Conservation (phyloP, 2,329 filamentous ascomycete genomes). For the Xylaria sp. region DNA sequence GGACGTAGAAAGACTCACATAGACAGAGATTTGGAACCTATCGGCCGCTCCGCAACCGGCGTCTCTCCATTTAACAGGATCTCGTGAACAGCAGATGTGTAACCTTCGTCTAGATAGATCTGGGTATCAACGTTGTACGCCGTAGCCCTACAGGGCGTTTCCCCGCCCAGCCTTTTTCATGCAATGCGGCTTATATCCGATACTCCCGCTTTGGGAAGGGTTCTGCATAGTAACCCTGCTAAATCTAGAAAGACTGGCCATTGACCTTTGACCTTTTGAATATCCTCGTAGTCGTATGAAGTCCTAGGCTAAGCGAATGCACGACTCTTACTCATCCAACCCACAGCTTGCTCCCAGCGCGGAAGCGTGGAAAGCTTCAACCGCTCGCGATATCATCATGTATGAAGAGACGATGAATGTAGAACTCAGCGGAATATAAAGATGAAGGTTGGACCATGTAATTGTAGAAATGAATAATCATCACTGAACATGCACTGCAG, state of each 20-base stretch:
- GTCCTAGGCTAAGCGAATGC: conserved; percentile 12
- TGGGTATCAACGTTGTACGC: not conserved
- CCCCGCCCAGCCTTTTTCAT: not conserved
- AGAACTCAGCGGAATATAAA: conserved; percentile 14
- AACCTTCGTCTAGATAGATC: not conserved
- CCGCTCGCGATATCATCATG: conserved; percentile 4
- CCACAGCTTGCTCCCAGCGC: not conserved
- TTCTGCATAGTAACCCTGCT: not conserved
- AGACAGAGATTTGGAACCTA: too few species aligned
- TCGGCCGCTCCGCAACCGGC: not conserved
- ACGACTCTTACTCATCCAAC: conserved; percentile 25
- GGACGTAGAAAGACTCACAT: too few species aligned
- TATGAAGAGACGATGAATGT: not conserved
- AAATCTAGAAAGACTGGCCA: not conserved
- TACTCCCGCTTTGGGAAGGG: not conserved
- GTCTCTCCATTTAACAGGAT: not conserved
- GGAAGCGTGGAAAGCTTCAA: conserved; percentile 8
- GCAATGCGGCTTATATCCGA: not conserved
- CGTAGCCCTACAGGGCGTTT: conserved; percentile 5
- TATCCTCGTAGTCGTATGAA: not conserved
- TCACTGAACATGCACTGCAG: not conserved
- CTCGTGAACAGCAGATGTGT: not conserved
- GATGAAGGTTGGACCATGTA: not conserved
- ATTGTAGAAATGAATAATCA: not conserved
- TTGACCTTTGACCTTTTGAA: not conserved